A percentile compares a stretch with the other conserved stretches of the same genome.
These are phyloP conservation scores for Macrophomina phaseolina DNA, from an alignment of 2,329 filamentous ascomycete genomes.

Conservation along the genomic window DNA sequence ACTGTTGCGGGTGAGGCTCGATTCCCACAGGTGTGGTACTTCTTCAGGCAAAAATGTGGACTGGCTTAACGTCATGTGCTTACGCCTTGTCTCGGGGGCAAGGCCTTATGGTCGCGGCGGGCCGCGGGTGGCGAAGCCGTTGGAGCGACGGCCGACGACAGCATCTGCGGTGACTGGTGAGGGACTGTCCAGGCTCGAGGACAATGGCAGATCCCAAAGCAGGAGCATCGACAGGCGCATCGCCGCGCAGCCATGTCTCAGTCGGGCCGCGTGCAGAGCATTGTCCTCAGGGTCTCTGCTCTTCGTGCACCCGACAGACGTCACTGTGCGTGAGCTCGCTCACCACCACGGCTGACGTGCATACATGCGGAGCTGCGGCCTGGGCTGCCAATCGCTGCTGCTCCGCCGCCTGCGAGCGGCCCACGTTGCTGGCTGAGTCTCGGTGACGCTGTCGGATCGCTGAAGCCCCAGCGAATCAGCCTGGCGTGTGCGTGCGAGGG, in stretches of 20 bases:
- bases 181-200: neutral
- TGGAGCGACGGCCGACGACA: slow-evolving; percentile 4
- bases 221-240: neutral
- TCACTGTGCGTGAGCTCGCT: slow-evolving; percentile 6
- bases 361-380: slow-evolving; percentile 3
- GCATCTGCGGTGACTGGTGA: neutral
- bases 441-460: slow-evolving; percentile 6
- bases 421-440: slow-evolving; percentile 11
- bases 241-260: slow-evolving; percentile 2
- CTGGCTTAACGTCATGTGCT: slow-evolving; percentile 10
- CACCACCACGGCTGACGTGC: slow-evolving; percentile 22
- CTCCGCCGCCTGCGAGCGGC: slow-evolving; percentile 13
- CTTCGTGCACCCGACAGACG: slow-evolving; percentile 12
- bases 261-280: neutral
- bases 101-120: neutral
- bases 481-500: neutral
- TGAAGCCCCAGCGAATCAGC: slow-evolving; percentile 9
- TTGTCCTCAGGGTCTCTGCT: slow-evolving; percentile 13
- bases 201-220: neutral
- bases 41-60: slow-evolving; percentile 4
- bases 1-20: slow-evolving; percentile 16
- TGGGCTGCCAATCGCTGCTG: slow-evolving; percentile 13
- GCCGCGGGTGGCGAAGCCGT: slow-evolving; percentile 8
- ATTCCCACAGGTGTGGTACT: neutral
- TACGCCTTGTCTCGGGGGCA: slow-evolving; percentile 11